Conservation (phyloP, 2,329 filamentous ascomycete genomes). For the Cytospora piceicola region DNA sequence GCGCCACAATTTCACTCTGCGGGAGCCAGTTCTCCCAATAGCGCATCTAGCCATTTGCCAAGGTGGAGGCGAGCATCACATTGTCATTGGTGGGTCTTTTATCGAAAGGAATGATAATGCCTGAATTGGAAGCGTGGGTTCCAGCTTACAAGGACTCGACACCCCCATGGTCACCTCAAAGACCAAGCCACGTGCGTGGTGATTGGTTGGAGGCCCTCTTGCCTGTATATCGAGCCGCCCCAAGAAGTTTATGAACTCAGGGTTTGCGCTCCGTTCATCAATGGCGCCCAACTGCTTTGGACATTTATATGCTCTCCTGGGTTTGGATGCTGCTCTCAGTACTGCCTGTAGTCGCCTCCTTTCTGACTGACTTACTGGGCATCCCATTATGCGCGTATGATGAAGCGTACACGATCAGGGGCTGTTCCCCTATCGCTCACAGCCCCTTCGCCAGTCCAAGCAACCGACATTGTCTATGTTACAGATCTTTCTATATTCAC, state of each 20-base stretch:
- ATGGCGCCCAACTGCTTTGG: too few species aligned
- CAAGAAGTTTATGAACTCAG: not conserved
- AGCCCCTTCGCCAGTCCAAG: constrained; percentile 24
- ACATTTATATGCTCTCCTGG: too few species aligned
- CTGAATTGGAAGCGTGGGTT: not conserved
- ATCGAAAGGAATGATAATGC: not conserved
- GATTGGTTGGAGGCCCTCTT: not conserved
- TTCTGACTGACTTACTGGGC: not conserved
- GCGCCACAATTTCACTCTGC: too few species aligned
- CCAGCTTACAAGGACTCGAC: not conserved
- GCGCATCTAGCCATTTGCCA: not conserved
- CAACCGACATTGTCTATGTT: constrained; percentile 45
- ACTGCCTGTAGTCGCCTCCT: too few species aligned
- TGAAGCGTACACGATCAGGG: not conserved
- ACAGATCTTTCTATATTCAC: constrained; percentile 50
- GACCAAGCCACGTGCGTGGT: not conserved
- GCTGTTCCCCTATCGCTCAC: not conserved
- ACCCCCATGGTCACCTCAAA: not conserved
- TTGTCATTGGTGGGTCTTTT: not conserved
- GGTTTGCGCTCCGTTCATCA: too few species aligned
- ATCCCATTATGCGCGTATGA: not conserved
- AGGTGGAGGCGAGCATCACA: not conserved
- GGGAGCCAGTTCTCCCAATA: not conserved
- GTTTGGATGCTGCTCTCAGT: too few species aligned
- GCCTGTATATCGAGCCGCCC: not conserved